phyloP scores from a whole-genome alignment of 139 green algal genomes.

The Coelastrella sp. region DNA sequence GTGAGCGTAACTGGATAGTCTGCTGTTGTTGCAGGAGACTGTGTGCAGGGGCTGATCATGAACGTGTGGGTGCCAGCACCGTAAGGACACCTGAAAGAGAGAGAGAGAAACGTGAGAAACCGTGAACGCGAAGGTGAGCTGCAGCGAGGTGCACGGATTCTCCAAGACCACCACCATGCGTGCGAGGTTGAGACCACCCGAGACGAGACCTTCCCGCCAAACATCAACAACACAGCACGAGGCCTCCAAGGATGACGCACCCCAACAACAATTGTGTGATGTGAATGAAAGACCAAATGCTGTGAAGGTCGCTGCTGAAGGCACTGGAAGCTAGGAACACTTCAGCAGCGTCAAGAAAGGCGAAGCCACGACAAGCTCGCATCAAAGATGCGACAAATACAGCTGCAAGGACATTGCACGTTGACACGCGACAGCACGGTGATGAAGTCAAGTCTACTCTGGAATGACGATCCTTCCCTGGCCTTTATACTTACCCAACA shows the following conservation, averaged over 20 bases:
- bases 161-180: neutral
- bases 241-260: neutral
- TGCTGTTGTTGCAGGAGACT: neutral
- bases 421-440: neutral
- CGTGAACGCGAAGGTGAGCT: too few relatives aligned
- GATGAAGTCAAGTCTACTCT: too few relatives aligned
- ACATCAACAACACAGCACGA: neutral
- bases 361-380: neutral
- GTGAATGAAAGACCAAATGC: too few relatives aligned
- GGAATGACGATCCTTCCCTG: neutral
- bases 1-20: neutral
- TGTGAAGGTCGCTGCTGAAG: neutral
- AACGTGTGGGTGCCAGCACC: neutral
- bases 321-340: neutral
- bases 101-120: too few relatives aligned
- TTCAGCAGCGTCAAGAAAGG: neutral
- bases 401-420: neutral
- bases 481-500: neutral
- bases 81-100: neutral
- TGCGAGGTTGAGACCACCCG: slow-evolving; percentile 7
- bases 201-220: neutral
- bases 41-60: slow-evolving; percentile 1
- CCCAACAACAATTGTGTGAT: neutral
- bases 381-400: neutral
- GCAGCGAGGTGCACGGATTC: too few relatives aligned